These are phyloP conservation scores for Solanum ossicruentum DNA, from an alignment of 257 asterid genomes.

Conservation along the genomic window DNA sequence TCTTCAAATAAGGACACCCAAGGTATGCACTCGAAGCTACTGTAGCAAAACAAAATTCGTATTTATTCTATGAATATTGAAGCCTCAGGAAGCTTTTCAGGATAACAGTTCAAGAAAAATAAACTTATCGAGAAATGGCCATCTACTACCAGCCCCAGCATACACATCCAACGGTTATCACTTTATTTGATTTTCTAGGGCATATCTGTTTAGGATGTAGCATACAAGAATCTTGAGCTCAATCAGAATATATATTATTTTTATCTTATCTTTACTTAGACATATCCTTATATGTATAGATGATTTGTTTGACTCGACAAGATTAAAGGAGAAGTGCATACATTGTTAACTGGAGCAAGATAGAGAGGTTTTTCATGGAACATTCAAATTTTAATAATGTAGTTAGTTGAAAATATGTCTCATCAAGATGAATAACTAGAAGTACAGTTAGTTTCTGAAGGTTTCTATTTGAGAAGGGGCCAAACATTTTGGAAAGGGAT, in stretches of 20 bases:
- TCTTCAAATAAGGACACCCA: constrained; percentile 25
- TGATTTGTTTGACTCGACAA: not conserved
- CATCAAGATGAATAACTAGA: not conserved
- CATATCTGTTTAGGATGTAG: not conserved
- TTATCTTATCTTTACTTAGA: not conserved
- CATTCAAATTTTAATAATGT: not conserved
- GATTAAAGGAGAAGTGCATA: not conserved
- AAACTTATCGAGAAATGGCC: not conserved
- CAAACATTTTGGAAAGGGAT: not conserved
- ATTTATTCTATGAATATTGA: not conserved
- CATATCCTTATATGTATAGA: not conserved
- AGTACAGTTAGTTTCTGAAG: not conserved
- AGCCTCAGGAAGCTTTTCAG: not conserved
- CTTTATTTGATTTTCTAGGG: not conserved
- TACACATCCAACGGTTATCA: not conserved
- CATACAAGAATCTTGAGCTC: not conserved
- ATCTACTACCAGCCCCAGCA: not conserved
- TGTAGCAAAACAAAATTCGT: not conserved
- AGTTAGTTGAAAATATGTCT: not conserved
- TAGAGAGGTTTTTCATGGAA: not conserved
- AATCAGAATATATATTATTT: not conserved
- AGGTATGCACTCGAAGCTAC: constrained; percentile 27
- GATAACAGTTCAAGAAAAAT: not conserved
- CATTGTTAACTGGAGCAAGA: not conserved
- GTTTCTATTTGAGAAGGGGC: not conserved